phyloP scores from a whole-genome alignment of 306 rosid species.

The Quillaja saponaria region DNA sequence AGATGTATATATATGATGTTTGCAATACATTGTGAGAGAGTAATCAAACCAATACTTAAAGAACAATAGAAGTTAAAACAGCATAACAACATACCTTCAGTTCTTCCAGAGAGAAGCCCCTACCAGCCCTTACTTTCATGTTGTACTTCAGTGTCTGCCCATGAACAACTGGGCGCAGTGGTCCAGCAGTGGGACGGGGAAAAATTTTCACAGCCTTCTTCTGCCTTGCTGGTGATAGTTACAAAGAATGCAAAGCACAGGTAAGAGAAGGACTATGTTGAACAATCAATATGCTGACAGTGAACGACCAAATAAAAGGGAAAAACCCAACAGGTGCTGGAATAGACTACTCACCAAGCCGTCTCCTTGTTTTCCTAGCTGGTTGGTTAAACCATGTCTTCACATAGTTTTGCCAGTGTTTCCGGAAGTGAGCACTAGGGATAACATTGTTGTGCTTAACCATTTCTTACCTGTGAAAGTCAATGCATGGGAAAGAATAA shows the following conservation, averaged over 20 bases:
- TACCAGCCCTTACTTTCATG: conserved; percentile 63
- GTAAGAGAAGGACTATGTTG: background rate
- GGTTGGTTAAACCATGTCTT: conserved; percentile 71
- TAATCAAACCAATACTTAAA: background rate
- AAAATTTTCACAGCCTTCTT: conserved; percentile 57
- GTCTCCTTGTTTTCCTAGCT: conserved; percentile 55
- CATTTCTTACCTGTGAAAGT: conserved; percentile 43
- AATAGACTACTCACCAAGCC: conserved; percentile 38
- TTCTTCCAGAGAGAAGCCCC: conserved; percentile 63
- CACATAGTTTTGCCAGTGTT: conserved; percentile 62
- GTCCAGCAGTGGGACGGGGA: conserved; percentile 58
- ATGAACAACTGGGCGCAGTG: conserved; percentile 58
- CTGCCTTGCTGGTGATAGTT: conserved; percentile 44
- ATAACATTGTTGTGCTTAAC: conserved; percentile 62
- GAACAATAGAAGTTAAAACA: too few relatives aligned
- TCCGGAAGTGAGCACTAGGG: conserved; percentile 55
- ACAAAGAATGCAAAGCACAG: background rate
- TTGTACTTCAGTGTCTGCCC: conserved; percentile 62
- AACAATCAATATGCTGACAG: background rate
- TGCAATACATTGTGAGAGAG: too few relatives aligned
- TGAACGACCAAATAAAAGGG: background rate
- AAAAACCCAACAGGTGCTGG: background rate
- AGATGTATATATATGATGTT: too few relatives aligned
- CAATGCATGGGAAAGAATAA: too few relatives aligned
- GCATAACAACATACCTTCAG: conserved; percentile 41